Evolutionary conservation across 495 filamentous ascomycete genomes (phyloP).

Genomic region (Aspergillus steynii): DNA sequence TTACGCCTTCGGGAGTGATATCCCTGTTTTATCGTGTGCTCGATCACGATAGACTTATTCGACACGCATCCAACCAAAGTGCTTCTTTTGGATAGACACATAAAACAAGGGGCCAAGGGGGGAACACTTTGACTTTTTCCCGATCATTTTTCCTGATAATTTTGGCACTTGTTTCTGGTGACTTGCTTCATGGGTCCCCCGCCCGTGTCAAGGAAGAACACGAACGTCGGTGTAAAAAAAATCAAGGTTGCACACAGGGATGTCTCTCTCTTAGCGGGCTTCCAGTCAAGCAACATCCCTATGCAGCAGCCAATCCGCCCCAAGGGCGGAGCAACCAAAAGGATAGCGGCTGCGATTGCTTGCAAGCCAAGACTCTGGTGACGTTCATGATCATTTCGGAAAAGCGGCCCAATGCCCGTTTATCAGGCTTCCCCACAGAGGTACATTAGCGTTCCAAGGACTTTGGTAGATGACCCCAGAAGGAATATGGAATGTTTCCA

Average conservation of each 20-base stretch:
- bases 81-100: background rate
- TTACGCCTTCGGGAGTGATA: background rate
- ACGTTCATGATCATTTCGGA: slow-evolving; percentile 25
- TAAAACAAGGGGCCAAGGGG: slow-evolving; percentile 4
- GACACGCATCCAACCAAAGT: background rate
- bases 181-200: background rate
- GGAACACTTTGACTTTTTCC: slow-evolving; percentile 8
- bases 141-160: slow-evolving; percentile 8
- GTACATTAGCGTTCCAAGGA: slow-evolving; percentile 21
- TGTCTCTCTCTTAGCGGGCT: background rate
- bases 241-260: background rate
- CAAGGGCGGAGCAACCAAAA: slow-evolving; percentile 5
- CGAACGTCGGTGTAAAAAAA: background rate
- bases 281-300: background rate
- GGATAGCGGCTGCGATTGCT: slow-evolving; percentile 13
- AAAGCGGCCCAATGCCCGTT: slow-evolving; percentile 24
- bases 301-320: background rate
- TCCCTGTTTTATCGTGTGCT: background rate
- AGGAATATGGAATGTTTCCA: slow-evolving; percentile 17
- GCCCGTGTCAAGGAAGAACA: background rate
- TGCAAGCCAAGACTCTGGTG: slow-evolving; percentile 23
- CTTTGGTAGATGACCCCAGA: slow-evolving; percentile 15
- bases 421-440: slow-evolving; percentile 27
- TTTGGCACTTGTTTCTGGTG: background rate
- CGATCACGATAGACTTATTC: background rate